Evolutionary conservation across 1,284 basidiomycete genomes (phyloP).

Genomic region (Ceratobasidium sp.): DNA sequence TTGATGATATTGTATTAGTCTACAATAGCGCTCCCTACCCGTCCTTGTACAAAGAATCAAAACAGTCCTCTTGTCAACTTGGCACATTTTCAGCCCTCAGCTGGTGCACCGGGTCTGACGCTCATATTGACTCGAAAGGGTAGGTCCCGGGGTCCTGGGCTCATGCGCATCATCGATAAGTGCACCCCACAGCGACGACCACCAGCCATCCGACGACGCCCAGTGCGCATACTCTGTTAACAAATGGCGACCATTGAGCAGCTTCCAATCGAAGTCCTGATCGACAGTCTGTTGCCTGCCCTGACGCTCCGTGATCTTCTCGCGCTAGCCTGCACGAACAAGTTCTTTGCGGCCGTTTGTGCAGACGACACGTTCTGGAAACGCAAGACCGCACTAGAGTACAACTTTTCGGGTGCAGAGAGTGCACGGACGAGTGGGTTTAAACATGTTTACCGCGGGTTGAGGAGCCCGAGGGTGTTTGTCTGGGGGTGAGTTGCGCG

Average conservation of each 20-base stretch:
- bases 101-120: conserved; percentile 1
- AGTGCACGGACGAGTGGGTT: conserved; percentile 77
- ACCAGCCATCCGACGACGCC: too few relatives aligned
- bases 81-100: neutral
- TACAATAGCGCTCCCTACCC: conserved; percentile 16
- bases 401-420: conserved; percentile 71
- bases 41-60: conserved; percentile 39
- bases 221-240: neutral
- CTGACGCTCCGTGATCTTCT: conserved; percentile 67
- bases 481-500: conserved; percentile 80
- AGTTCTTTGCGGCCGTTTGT: conserved; percentile 63
- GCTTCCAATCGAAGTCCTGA: conserved; percentile 64
- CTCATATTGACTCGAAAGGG: conserved; percentile 31
- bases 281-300: conserved; percentile 72
- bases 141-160: conserved; percentile 32
- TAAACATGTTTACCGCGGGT: conserved; percentile 77
- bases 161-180: conserved; percentile 24
- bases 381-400: conserved; percentile 71
- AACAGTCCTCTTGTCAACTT: neutral
- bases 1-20: conserved; percentile 28
- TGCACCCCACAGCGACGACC: neutral
- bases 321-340: conserved; percentile 63
- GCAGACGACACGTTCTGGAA: conserved; percentile 85
- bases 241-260: conserved; percentile 44
- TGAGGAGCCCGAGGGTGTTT: conserved; percentile 66